Evolutionary conservation across 805 yeast genomes (phyloP).

Genomic region (Candida takata): DNA sequence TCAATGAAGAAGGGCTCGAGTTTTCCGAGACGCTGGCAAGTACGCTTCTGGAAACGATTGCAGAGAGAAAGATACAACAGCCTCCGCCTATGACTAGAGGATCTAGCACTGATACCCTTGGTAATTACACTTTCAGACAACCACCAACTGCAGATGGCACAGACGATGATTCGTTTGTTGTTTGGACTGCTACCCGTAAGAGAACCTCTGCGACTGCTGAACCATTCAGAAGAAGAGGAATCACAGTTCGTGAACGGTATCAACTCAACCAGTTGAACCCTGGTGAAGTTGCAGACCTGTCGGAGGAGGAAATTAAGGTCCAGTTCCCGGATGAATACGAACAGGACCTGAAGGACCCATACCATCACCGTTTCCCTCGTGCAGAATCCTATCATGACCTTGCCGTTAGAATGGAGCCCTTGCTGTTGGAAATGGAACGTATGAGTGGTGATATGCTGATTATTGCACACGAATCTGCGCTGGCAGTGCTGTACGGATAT

Average conservation of each 20-base stretch:
- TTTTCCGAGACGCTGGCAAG: slow-evolving; percentile 62
- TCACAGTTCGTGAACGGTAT: slow-evolving; percentile 65
- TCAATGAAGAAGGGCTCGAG: slow-evolving; percentile 63
- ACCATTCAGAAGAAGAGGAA: slow-evolving; percentile 54
- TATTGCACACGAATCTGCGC: slow-evolving; percentile 87
- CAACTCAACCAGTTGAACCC: slow-evolving; percentile 87
- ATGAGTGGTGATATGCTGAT: slow-evolving; percentile 81
- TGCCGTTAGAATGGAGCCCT: slow-evolving; percentile 89
- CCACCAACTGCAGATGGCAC: slow-evolving; percentile 46
- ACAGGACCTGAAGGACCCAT: slow-evolving; percentile 68
- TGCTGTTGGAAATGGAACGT: slow-evolving; percentile 89
- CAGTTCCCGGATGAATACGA: slow-evolving; percentile 65
- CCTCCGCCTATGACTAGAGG: slow-evolving; percentile 8
- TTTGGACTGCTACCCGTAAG: slow-evolving; percentile 93
- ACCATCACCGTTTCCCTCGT: slow-evolving; percentile 86
- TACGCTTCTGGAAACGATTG: slow-evolving; percentile 37
- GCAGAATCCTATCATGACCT: slow-evolving; percentile 95
- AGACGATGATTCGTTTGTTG: slow-evolving; percentile 57
- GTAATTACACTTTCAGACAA: slow-evolving; percentile 26
- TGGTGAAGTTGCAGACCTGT: slow-evolving; percentile 72
- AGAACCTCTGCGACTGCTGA: slow-evolving; percentile 78
- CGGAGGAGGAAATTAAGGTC: slow-evolving; percentile 49
- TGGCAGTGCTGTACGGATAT: slow-evolving; percentile 88
- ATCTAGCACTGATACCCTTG: slow-evolving; percentile 13
- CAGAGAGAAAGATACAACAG: slow-evolving; percentile 24